Conservation (phyloP, 1,284 basidiomycete species). For the Pisolithus thermaeus region DNA sequence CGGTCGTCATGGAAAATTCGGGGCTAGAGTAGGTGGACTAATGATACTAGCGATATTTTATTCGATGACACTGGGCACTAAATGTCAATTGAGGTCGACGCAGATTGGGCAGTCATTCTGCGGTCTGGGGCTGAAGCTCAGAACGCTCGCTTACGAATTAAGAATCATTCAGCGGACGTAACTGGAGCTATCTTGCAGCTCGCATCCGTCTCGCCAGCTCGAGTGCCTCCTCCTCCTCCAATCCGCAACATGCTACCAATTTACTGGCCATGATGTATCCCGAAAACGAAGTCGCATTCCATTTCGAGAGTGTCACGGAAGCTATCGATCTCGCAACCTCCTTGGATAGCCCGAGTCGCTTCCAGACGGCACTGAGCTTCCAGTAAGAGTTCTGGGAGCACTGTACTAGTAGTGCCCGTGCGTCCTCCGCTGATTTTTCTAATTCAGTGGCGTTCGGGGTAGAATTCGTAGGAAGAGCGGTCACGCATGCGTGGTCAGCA, state of each 20-base stretch:
- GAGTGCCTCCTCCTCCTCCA: background rate
- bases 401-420: background rate
- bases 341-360: background rate
- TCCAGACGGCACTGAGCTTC: background rate
- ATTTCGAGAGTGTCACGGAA: background rate
- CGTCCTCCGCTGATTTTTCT: background rate
- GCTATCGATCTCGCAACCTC: background rate
- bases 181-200: background rate
- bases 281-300: background rate
- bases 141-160: too few relatives aligned
- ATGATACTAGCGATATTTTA: too few relatives aligned
- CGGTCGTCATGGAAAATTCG: too few relatives aligned
- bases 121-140: too few relatives aligned
- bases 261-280: background rate
- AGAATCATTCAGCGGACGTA: background rate
- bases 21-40: too few relatives aligned
- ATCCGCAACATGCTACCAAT: background rate
- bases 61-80: too few relatives aligned
- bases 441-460: background rate
- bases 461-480: background rate
- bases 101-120: too few relatives aligned
- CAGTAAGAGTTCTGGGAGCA: background rate
- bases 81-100: too few relatives aligned
- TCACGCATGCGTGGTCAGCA: slow-evolving; percentile 8
- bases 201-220: background rate